Evolutionary conservation across 345 rosid species (phyloP).

Genomic region (Psidium guajava): DNA sequence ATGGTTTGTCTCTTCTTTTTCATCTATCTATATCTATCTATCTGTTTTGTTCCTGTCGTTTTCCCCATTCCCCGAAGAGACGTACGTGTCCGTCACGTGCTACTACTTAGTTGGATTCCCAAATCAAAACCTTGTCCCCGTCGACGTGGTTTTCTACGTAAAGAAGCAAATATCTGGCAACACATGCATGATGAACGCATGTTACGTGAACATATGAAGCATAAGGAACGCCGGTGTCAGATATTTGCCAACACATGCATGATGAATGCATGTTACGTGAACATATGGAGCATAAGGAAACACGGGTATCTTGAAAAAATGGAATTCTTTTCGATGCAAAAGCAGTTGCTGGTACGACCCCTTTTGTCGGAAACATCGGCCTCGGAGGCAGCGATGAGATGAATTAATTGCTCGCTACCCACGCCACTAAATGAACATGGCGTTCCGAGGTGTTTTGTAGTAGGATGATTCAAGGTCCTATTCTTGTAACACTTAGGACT

Average conservation of each 20-base stretch:
- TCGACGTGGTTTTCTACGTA: too few relatives aligned
- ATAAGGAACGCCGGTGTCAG: background rate
- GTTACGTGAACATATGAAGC: background rate
- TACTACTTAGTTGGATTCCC: too few relatives aligned
- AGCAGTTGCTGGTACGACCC: background rate
- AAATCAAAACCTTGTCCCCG: too few relatives aligned
- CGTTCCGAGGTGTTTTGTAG: background rate
- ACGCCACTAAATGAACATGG: background rate
- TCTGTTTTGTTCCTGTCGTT: background rate
- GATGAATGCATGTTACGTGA: too few relatives aligned
- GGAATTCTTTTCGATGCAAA: background rate
- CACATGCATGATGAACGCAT: too few relatives aligned
- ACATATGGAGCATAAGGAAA: background rate
- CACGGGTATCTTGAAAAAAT: background rate
- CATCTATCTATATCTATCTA: background rate
- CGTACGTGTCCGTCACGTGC: too few relatives aligned
- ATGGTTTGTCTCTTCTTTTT: conserved; percentile 29
- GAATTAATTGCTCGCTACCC: background rate
- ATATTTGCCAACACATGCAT: too few relatives aligned
- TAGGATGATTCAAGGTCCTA: background rate
- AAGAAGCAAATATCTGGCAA: too few relatives aligned
- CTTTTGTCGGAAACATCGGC: background rate
- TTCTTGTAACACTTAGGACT: background rate
- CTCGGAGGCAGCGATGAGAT: background rate
- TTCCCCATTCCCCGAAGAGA: background rate